A percentile compares a stretch with the other conserved stretches of the same genome.
Evolutionary conservation across 176 grass and related monocot genomes (phyloP).

Genomic region (Chloris gayana): DNA sequence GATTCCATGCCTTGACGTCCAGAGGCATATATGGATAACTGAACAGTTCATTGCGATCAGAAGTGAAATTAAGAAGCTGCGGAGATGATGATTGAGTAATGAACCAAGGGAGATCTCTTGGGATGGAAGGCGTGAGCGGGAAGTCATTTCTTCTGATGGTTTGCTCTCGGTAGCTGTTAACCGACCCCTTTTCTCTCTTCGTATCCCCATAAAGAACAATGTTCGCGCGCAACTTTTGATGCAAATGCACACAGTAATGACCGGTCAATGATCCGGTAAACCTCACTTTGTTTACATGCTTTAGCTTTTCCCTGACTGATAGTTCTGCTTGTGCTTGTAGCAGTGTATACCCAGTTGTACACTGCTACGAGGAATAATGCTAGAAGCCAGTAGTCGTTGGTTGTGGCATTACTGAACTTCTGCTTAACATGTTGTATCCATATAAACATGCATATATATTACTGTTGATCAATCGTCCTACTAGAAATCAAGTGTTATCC

Average conservation of each 20-base stretch:
- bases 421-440: neutral
- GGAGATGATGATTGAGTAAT: slow-evolving; percentile 35
- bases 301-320: slow-evolving; percentile 51
- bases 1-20: neutral
- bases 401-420: neutral
- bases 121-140: slow-evolving; percentile 54
- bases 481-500: neutral
- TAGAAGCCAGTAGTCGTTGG: neutral
- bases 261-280: slow-evolving; percentile 77
- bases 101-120: slow-evolving; percentile 48
- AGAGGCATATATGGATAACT: neutral
- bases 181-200: slow-evolving; percentile 43
- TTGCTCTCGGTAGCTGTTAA: slow-evolving; percentile 32
- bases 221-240: slow-evolving; percentile 72
- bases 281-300: slow-evolving; percentile 51
- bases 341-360: slow-evolving; percentile 8
- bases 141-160: slow-evolving; percentile 38
- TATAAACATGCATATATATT: slow-evolving; percentile 22
- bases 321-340: slow-evolving; percentile 24
- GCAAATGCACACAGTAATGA: slow-evolving; percentile 82
- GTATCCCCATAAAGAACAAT: slow-evolving; percentile 66
- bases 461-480: neutral
- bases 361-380: neutral
- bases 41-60: neutral
- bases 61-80: slow-evolving; percentile 11